Evolutionary conservation across 129 eudicot genomes (phyloP), one percentile per base, ranked within the genome.

Genomic region (Chrysanthemum seticuspe): DNA sequence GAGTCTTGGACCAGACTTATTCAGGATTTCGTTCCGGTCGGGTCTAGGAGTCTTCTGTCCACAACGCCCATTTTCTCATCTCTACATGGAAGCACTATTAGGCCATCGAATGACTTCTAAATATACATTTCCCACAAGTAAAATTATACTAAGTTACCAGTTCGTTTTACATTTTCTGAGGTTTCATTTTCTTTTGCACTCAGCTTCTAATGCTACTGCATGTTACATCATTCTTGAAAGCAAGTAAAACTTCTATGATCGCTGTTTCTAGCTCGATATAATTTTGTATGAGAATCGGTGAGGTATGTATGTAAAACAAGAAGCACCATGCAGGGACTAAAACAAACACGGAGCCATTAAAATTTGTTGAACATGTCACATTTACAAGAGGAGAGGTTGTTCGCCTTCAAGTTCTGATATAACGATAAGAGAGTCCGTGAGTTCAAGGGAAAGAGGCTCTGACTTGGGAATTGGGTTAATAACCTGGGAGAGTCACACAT

Each of bases 331-430:
- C 73, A 55, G 31, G 60, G 50, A 53, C 40, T n/a, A 60, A 77
- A 68, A 68, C 4, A 34, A 50, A 13, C 81, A 68, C 18, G 56
- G 57, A 51, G 76, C 71, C 45, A 63, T 34, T 62, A 50, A 13
- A 31, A 55, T 23, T 50, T 50, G 62, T 16, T 54, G 50, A 65
- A 65, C 70, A 16, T 40, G 70, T 34, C 14, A 44, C 29, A 80
- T 68, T 80, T 81, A 87, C 70, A 75, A 5, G 72, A 82, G 83
- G 3, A 89, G 40, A 0, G 96, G 91, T 68, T 86, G 96, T 68
- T 81, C 89, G 63, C 97, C 93, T 84, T 90, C 96, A 71, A 87
- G 86, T 76, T 94, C 98, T 3, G 97, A 90, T 80, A 94, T 90
- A 53, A 94, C 97, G 6, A 94, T 94, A 53, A 94, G 75, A 12